Conservation (phyloP, 2,329 filamentous ascomycete genomes). For the Pestalotiopsis sp. region DNA sequence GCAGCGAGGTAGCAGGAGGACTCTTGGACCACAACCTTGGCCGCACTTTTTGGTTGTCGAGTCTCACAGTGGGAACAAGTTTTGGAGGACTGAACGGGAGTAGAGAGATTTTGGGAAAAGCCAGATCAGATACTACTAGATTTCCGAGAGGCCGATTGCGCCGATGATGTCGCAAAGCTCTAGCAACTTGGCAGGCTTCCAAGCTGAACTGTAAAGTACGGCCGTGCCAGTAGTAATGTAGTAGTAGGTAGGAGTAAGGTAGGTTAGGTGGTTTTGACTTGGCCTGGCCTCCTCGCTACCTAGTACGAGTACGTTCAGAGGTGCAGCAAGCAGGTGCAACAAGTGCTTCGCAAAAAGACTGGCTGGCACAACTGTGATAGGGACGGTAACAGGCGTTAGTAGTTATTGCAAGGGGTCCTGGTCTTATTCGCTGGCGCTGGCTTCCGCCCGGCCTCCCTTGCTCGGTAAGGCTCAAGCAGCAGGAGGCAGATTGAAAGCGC, state of each 20-base stretch:
- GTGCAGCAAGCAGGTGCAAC: neutral
- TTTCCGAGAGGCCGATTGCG: slow-evolving; percentile 2
- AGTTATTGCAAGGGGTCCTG: neutral
- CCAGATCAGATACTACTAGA: neutral
- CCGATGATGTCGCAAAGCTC: slow-evolving; percentile 4
- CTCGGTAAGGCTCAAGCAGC: slow-evolving; percentile 14
- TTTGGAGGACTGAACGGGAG: neutral
- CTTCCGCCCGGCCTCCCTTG: slow-evolving; percentile 14
- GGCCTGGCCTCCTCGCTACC: neutral
- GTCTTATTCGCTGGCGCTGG: slow-evolving; percentile 6
- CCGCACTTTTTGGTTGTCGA: neutral
- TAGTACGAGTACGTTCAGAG: neutral
- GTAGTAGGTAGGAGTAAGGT: neutral
- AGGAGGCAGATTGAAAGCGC: neutral
- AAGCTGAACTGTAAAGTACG: slow-evolving; percentile 13
- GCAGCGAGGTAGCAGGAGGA: neutral
- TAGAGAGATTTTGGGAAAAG: neutral
- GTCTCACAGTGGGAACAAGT: neutral
- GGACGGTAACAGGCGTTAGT: neutral
- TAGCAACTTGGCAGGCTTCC: neutral
- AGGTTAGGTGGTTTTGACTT: neutral
- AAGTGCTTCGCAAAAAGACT: neutral
- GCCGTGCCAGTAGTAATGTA: neutral
- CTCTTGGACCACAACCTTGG: too few species aligned
- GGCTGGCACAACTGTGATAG: neutral